Base-by-base conservation (phyloP, 1,284 basidiomycete species). In the Pascua sp. region DNA sequence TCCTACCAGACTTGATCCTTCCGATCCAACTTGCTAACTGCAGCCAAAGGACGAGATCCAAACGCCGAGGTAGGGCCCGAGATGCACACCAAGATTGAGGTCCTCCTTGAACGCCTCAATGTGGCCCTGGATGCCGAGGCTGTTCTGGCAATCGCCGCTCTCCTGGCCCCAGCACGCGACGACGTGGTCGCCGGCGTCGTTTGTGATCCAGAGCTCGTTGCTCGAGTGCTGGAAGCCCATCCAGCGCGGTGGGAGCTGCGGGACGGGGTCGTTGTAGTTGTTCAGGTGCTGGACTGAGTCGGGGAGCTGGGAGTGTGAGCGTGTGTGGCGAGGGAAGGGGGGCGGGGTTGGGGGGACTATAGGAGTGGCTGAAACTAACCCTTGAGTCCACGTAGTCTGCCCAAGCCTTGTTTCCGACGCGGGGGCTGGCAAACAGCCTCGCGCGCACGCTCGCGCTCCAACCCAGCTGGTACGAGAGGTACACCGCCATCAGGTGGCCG, bases 241-340 rank as follows among this genome's bases (percentile, higher is more conserved):
- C 7, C 38, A 43, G 17, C 59, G 51, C 5, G 65, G 61, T 8
- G 68, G 66, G 42, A 69, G 50, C 49, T 68, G 66, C 0, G 66
- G 68, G 11, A 69, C 65, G 37, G 54, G 50, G 50, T 69, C 68
- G 45, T 55, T 55, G 51, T 46, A 61, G 59, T 66, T 62, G 60
- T 61, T 54, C 56, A 68, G 56, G 54, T 61, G 62, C 53, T 61
- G 56, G 2, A 57, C 51, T 43, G 57, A 49, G 24, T 40, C 61
- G 56, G 24, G 24, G 39, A 62, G 56, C 62, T 62, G 43, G 36
- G 53, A 32, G 24, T 32, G 24, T 32, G 24, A 32, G 24, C 24
- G 24, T 32, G 4, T 13, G 10, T 32, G 7, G 4, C 3, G 24
- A 32, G 7, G 24, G 3, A 32, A 32, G 24, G 24, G 24, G 24